Evolutionary conservation across 805 yeast genomes (phyloP), one percentile per base, ranked within the genome.

Genomic region (Zygotorulaspora chibaensis): DNA sequence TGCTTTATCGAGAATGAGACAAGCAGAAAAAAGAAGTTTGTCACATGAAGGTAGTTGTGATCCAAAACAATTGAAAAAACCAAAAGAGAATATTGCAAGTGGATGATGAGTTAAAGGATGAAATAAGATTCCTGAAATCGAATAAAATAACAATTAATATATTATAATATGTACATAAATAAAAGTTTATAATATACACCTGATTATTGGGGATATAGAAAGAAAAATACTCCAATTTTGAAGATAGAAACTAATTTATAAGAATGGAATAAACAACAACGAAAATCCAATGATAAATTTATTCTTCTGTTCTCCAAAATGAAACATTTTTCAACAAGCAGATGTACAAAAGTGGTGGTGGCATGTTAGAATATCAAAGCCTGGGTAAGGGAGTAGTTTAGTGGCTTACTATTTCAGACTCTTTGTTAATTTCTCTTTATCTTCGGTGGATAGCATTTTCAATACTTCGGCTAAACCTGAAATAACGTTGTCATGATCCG

Each of bases 401-500:
- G 16, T 17, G 16, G 9, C n/a, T 13, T 28, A 30, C 26, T 31
- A 65, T 51, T 65, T 67, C 54, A 70, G 52, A 46, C 65, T 63
- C 38, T 63, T 61, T 47, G 68, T 55, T 35, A 71, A 55, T 52
- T 71, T 71, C 47, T 71, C 78, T 58, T 74, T 78, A 52, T 80
- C 84, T 54, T 77, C 81, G 35, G 72, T 65, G 13, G 81, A 72
- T 44, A 79, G 58, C 59, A 78, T 65, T 35, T 77, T 66, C 59
- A 79, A 57, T 28, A 79, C 77, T 59, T 78, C 83, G 35, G 76
- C 66, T 50, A 80, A 66, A 55, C 83, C 83, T 58, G 70, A 72
- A 42, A 80, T 70, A 37, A 81, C 68, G 48, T 76, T 66, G 62
- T 69, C 71, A 67, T 76, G 71, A 64, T 79, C 81, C 50, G 67